phyloP scores from a whole-genome alignment of 2,329 filamentous ascomycete species.

The Aspergillus neoniger region DNA sequence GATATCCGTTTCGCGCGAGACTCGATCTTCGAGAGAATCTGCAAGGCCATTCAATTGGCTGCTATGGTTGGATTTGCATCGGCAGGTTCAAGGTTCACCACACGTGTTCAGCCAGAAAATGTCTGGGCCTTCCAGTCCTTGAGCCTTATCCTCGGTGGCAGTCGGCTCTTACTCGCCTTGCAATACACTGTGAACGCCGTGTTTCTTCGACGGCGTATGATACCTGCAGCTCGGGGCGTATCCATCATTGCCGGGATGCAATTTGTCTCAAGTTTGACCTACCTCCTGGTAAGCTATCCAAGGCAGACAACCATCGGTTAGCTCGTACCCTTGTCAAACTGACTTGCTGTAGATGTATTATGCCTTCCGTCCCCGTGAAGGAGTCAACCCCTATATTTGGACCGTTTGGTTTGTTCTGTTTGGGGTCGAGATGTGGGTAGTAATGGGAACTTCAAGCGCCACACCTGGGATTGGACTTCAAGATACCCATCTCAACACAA shows the following conservation, averaged over 20 bases:
- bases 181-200: slow-evolving; percentile 53
- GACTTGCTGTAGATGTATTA: slow-evolving; percentile 35
- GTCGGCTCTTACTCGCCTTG: slow-evolving; percentile 54
- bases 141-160: slow-evolving; percentile 51
- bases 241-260: slow-evolving; percentile 33
- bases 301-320: neutral
- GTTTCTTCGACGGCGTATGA: slow-evolving; percentile 32
- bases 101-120: slow-evolving; percentile 42
- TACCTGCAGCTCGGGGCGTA: slow-evolving; percentile 29
- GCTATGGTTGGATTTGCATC: slow-evolving; percentile 67
- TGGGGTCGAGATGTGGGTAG: slow-evolving; percentile 54
- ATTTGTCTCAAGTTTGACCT: slow-evolving; percentile 29
- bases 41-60: slow-evolving; percentile 62
- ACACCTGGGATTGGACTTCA: slow-evolving; percentile 63
- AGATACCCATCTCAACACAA: slow-evolving; percentile 63
- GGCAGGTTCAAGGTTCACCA: slow-evolving; percentile 53
- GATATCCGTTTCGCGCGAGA: slow-evolving; percentile 68
- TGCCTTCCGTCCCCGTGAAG: slow-evolving; percentile 29
- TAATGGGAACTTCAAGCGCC: slow-evolving; percentile 56
- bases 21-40: slow-evolving; percentile 62
- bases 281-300: slow-evolving; percentile 29
- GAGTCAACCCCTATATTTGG: slow-evolving; percentile 39
- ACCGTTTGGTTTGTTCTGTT: slow-evolving; percentile 60
- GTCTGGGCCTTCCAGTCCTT: slow-evolving; percentile 49
- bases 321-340: slow-evolving; percentile 1